Percentiles rank a stretch among this genome's conserved stretches.
Evolutionary conservation across 2,329 filamentous ascomycete genomes (phyloP).

Genomic region (Leptoxyphium fumago): DNA sequence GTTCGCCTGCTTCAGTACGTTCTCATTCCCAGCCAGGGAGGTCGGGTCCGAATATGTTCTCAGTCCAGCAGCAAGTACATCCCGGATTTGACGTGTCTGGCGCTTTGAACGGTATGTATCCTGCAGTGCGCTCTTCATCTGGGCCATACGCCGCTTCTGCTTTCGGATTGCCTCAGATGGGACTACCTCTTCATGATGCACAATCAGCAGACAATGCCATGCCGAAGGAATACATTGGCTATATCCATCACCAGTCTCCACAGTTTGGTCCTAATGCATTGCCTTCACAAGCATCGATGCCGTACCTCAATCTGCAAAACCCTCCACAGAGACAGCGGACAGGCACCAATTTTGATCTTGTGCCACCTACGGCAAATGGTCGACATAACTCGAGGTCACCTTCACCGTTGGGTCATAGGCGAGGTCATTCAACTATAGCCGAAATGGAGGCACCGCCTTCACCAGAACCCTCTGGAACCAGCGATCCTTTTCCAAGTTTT

Average conservation of each 20-base stretch:
- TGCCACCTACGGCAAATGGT: slow-evolving; percentile 18
- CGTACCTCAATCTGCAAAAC: slow-evolving; percentile 21
- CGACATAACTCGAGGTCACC: slow-evolving; percentile 26
- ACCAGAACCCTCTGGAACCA: neutral
- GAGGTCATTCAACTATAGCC: slow-evolving; percentile 22
- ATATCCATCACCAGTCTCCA: slow-evolving; percentile 32
- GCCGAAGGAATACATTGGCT: slow-evolving; percentile 37
- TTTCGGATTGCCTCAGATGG: slow-evolving; percentile 10
- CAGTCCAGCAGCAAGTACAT: slow-evolving; percentile 22
- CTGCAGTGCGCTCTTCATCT: slow-evolving; percentile 15
- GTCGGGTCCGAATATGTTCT: slow-evolving; percentile 24
- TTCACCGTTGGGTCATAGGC: slow-evolving; percentile 30
- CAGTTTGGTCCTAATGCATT: slow-evolving; percentile 20
- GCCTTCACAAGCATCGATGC: slow-evolving; percentile 17
- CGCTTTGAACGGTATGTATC: slow-evolving; percentile 18
- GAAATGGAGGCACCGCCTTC: slow-evolving; percentile 2
- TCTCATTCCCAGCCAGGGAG: slow-evolving; percentile 37
- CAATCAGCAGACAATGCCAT: slow-evolving; percentile 19
- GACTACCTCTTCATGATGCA: slow-evolving; percentile 5
- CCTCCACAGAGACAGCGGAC: slow-evolving; percentile 27
- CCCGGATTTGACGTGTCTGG: slow-evolving; percentile 26
- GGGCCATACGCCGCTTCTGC: slow-evolving; percentile 11
- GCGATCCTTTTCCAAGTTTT: neutral
- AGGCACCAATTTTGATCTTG: slow-evolving; percentile 29
- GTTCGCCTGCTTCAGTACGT: slow-evolving; percentile 24